A percentile compares a stretch with the other conserved stretches of the same genome.
Evolutionary conservation across 2,329 filamentous ascomycete genomes (phyloP).

Genomic region (Colletotrichum eremochloae): DNA sequence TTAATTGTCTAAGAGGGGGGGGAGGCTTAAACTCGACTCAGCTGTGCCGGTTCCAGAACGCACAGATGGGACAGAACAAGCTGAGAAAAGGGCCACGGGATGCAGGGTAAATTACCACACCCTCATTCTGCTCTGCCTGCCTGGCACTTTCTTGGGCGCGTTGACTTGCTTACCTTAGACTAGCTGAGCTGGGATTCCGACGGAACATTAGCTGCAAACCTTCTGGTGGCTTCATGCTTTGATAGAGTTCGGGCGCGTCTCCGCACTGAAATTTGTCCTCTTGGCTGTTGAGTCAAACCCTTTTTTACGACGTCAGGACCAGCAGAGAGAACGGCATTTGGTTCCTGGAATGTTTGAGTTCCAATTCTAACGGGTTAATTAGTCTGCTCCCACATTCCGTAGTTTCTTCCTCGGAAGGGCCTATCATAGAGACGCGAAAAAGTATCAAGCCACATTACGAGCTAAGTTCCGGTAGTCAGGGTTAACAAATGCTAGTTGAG

Average conservation of each 20-base stretch:
- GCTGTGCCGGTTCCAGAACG: background rate
- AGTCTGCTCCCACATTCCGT: slow-evolving; percentile 14
- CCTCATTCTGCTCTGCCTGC: slow-evolving; percentile 1
- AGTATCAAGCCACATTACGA: background rate
- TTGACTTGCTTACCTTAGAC: slow-evolving; percentile 1
- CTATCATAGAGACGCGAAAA: background rate
- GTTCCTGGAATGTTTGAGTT: slow-evolving; percentile 20
- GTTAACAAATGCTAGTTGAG: background rate
- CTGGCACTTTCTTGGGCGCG: background rate
- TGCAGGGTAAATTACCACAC: slow-evolving; percentile 23
- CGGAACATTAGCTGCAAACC: slow-evolving; percentile 13
- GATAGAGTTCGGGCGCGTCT: slow-evolving; percentile 22
- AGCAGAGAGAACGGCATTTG: background rate
- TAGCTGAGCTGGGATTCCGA: slow-evolving; percentile 7
- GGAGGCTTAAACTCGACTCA: background rate
- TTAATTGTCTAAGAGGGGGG: background rate
- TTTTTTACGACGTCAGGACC: no score
- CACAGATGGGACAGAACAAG: background rate
- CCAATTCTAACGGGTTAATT: slow-evolving; percentile 14
- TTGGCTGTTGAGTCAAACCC: background rate
- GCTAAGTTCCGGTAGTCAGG: background rate
- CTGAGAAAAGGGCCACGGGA: slow-evolving; percentile 15
- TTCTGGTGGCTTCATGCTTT: slow-evolving; percentile 12
- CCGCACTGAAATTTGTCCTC: background rate
- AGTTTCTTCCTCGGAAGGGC: background rate